Percentiles rank a stretch among this genome's conserved stretches.
Evolutionary conservation across 176 grass and related monocot genomes (phyloP).

Genomic region (Avena insularis): DNA sequence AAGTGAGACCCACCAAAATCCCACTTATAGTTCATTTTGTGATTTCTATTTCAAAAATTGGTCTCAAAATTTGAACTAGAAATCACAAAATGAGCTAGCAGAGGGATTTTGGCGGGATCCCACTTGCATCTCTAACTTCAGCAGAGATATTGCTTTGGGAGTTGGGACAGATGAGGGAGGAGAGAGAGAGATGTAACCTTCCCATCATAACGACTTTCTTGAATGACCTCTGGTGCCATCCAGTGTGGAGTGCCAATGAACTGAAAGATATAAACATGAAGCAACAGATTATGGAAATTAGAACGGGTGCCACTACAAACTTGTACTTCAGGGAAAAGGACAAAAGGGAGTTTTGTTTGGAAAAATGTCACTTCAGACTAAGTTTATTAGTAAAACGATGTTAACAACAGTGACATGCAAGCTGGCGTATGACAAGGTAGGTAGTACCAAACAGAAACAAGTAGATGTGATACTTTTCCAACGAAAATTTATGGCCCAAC

Average conservation of each 20-base stretch:
- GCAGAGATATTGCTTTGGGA: not conserved
- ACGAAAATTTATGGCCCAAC: not conserved
- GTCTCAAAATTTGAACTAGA: too few species aligned
- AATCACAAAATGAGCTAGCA: too few species aligned
- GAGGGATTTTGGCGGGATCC: too few species aligned
- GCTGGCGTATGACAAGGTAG: not conserved
- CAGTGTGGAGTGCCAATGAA: constrained; percentile 99
- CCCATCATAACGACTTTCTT: constrained; percentile 99
- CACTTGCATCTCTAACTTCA: not conserved
- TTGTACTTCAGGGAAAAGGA: not conserved
- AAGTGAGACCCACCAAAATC: too few species aligned
- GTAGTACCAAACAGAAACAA: not conserved
- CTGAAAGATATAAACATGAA: constrained; percentile 67
- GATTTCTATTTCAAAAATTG: too few species aligned
- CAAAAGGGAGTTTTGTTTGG: not conserved
- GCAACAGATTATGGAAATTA: constrained; percentile 32
- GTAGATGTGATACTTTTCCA: constrained; percentile 31
- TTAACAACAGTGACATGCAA: constrained; percentile 28
- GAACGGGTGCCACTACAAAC: not conserved
- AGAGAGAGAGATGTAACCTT: constrained; percentile 56
- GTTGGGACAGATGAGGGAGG: not conserved
- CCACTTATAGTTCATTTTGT: too few species aligned
- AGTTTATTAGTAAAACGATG: constrained; percentile 3
- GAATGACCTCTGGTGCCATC: constrained; percentile 99
- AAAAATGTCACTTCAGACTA: not conserved